These are phyloP conservation scores for Vickermania ingenoplastis DNA, from an alignment of 208 protist species.

Conservation along the genomic window DNA sequence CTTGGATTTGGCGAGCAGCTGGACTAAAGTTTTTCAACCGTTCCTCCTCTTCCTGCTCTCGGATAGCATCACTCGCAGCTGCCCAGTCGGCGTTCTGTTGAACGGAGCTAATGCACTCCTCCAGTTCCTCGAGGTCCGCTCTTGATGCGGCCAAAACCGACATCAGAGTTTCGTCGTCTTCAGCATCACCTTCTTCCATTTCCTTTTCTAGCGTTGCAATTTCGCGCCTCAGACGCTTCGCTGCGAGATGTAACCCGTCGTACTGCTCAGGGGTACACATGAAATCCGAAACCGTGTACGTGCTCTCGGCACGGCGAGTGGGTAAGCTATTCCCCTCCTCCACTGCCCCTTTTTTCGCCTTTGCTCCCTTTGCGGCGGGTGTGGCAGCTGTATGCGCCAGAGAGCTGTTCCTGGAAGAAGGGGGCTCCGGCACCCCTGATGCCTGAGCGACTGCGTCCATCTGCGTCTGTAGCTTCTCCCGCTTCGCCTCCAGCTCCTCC, in stretches of 20 bases:
- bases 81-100: constrained; percentile 64
- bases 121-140: constrained; percentile 79
- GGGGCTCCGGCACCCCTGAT: not conserved
- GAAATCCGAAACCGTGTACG: constrained; percentile 10
- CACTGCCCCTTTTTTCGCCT: not conserved
- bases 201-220: constrained; percentile 72
- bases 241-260: constrained; percentile 76
- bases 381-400: not conserved
- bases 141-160: constrained; percentile 79
- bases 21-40: constrained; percentile 1
- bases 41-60: constrained; percentile 26
- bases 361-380: not conserved
- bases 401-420: not conserved
- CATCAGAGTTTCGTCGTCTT: constrained; percentile 91
- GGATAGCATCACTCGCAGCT: constrained; percentile 40
- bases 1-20: constrained; percentile 22
- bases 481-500: constrained; percentile 44
- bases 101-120: constrained; percentile 75
- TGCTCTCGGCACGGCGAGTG: not conserved
- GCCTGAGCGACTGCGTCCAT: constrained; percentile 7
- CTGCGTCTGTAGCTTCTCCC: constrained; percentile 40
- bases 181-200: constrained; percentile 76
- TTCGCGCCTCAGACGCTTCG: constrained; percentile 67
- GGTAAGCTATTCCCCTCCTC: constrained; percentile 1
- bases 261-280: constrained; percentile 87